Base-by-base conservation (phyloP, 495 filamentous ascomycete genomes). In the Penicillium atrosanguineum region DNA sequence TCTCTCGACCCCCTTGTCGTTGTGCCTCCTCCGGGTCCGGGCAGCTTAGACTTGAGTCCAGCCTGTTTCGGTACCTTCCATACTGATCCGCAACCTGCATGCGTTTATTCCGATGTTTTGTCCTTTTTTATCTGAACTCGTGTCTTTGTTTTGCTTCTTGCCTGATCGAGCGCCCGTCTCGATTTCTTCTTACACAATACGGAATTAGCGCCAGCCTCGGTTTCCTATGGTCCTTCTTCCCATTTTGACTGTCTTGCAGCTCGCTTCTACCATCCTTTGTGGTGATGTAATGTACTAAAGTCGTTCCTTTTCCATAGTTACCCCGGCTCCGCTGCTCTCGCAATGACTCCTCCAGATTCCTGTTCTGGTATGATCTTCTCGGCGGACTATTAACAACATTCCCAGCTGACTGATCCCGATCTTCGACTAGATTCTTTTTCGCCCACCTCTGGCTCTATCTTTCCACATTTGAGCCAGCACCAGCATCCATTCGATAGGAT, bases 301-400 rank as follows among this genome's bases (percentile, higher is more conserved):
- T 48, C 42, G 44, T 52, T 49, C 18, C 43, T 47, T 56, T 54
- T 49, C 47, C 38, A 29, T 62, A 77, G 74, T 48, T 79, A 72
- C 57, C 59, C 70, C 36, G 58, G 69, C 39, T 72, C 70, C 40
- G 57, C 68, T 54, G 63, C 69, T n/a, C 67, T 77, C 53, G 66
- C 75, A 15, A 75, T 78, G 68, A 77, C 70, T 56, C 71, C 77
- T 41, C 56, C 72, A 47, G 74, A 77, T 63, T 77, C 75, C 41
- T 75, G 73, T 52, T 70, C 75, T 44, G 76, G 76, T 75, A 71
- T 52, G 47, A 51, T 39, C 46, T 62, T 47, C 39, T 59, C 18
- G 39, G 31, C 8, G 8, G 8, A 23, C 6, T 21, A 28, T 15
- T 2, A 14, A 19, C 23, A 39, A 43, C 31, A 38, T 42, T 42